Evolutionary conservation across 2,329 filamentous ascomycete species (phyloP).

Genomic region (Lasiodiplodia citricola): DNA sequence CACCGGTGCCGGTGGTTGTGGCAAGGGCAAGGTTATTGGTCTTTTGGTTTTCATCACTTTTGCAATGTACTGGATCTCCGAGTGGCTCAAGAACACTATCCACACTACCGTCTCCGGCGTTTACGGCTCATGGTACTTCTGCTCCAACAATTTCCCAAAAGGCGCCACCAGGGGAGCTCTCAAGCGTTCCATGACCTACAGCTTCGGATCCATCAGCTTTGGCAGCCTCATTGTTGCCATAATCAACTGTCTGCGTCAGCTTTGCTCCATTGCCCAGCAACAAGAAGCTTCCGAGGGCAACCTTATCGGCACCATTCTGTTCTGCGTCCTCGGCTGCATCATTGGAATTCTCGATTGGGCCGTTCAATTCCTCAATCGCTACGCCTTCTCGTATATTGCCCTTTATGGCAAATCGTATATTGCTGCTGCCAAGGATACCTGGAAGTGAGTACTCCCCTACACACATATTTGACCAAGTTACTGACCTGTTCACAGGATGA

Average conservation of each 20-base stretch:
- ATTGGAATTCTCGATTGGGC: conserved; percentile 83
- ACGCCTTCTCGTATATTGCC: conserved; percentile 91
- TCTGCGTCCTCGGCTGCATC: conserved; percentile 78
- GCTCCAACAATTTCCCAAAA: conserved; percentile 69
- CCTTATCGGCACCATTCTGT: conserved; percentile 67
- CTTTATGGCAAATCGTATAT: conserved; percentile 91
- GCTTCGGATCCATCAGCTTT: conserved; percentile 87
- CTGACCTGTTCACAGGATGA: conserved; percentile 60
- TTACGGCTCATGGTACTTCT: conserved; percentile 93
- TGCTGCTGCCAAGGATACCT: conserved; percentile 84
- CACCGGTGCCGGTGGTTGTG: conserved; percentile 66
- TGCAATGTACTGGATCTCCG: conserved; percentile 90
- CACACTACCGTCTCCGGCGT: conserved; percentile 82
- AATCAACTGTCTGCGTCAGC: conserved; percentile 81
- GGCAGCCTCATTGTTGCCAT: conserved; percentile 86
- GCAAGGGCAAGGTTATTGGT: conserved; percentile 78
- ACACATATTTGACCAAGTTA: background rate
- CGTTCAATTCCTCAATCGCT: conserved; percentile 86
- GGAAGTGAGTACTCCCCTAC: conserved; percentile 58
- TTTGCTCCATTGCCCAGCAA: conserved; percentile 78
- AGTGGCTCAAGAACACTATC: conserved; percentile 87
- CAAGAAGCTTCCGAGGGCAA: conserved; percentile 71
- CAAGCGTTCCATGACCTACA: conserved; percentile 82
- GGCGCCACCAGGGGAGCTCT: conserved; percentile 84
- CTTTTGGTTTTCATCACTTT: conserved; percentile 88